Conservation (phyloP, 2,329 filamentous ascomycete species). For the Ophiostoma sp. region DNA sequence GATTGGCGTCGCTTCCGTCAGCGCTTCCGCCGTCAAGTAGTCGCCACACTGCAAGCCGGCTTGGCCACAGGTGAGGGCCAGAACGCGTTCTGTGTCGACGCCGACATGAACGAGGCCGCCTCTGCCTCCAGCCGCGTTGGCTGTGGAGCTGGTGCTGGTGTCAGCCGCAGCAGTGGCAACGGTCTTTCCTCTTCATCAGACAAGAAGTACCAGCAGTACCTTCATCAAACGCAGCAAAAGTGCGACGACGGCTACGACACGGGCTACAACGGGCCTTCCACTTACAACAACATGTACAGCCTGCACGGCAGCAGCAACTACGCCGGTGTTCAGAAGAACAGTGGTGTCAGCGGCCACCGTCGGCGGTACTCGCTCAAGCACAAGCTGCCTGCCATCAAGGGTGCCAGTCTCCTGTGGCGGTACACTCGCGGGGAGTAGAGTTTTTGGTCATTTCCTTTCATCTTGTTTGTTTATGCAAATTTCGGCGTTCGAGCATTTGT, state of each 20-base stretch:
- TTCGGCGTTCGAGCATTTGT: not conserved
- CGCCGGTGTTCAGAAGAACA: not conserved
- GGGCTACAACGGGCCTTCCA: not conserved
- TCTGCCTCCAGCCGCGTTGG: not conserved
- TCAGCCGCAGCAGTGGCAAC: not conserved
- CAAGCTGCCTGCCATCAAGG: conserved; percentile 28
- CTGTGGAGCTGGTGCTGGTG: not conserved
- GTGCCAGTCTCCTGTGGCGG: conserved; percentile 30
- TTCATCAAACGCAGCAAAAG: conserved; percentile 1
- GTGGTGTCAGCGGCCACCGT: not conserved
- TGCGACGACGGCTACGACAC: not conserved
- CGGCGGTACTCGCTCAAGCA: conserved; percentile 23
- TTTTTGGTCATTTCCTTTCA: not conserved
- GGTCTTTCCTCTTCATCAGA: not conserved
- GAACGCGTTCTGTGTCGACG: conserved; percentile 21
- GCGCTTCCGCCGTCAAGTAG: conserved; percentile 39
- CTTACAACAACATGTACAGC: conserved; percentile 13
- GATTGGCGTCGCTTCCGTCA: conserved; percentile 43
- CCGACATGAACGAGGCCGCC: not conserved
- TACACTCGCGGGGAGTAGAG: conserved; percentile 23
- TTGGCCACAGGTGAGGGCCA: conserved; percentile 23
- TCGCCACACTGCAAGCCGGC: conserved; percentile 33
- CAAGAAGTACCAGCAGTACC: conserved; percentile 16
- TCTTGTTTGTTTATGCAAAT: not conserved
- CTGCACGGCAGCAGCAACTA: conserved; percentile 1